Evolutionary conservation across 1,139 yeast genomes (phyloP).

Genomic region (Geotrichum fermentans): DNA sequence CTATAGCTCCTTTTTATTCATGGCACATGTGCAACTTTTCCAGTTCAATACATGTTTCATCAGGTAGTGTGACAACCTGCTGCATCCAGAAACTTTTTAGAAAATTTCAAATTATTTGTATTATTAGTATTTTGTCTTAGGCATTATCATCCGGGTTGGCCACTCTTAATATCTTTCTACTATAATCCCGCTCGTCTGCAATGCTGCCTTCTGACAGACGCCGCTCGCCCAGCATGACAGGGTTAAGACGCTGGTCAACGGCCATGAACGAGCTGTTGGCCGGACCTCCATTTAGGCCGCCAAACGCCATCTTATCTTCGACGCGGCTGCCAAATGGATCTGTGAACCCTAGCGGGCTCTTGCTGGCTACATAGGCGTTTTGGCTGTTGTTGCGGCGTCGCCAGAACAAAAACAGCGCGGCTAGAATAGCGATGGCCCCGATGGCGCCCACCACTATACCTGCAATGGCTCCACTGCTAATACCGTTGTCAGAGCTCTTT

Average conservation of each 20-base stretch:
- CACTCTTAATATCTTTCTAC: conserved; percentile 65
- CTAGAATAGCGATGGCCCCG: conserved; percentile 42
- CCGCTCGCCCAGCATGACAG: conserved; percentile 67
- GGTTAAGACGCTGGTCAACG: conserved; percentile 65
- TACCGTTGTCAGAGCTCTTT: conserved; percentile 13
- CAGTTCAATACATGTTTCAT: no score
- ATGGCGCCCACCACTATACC: conserved; percentile 36
- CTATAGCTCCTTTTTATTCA: background rate
- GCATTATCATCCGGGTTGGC: conserved; percentile 61
- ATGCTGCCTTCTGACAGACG: conserved; percentile 68
- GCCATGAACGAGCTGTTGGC: conserved; percentile 38
- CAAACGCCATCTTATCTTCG: conserved; percentile 11
- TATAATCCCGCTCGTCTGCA: conserved; percentile 74
- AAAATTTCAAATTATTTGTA: background rate
- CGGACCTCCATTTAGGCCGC: background rate
- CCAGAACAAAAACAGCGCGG: conserved; percentile 45
- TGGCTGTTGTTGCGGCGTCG: conserved; percentile 40
- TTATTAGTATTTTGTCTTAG: background rate
- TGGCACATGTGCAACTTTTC: no score
- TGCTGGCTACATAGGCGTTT: conserved; percentile 40
- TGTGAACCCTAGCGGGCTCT: conserved; percentile 7
- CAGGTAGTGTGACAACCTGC: no score
- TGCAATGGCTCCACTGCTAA: conserved; percentile 35
- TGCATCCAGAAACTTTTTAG: no score
- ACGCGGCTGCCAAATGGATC: conserved; percentile 9